Base-by-base conservation (phyloP, 1,284 basidiomycete genomes). In the Peniophora sp. region DNA sequence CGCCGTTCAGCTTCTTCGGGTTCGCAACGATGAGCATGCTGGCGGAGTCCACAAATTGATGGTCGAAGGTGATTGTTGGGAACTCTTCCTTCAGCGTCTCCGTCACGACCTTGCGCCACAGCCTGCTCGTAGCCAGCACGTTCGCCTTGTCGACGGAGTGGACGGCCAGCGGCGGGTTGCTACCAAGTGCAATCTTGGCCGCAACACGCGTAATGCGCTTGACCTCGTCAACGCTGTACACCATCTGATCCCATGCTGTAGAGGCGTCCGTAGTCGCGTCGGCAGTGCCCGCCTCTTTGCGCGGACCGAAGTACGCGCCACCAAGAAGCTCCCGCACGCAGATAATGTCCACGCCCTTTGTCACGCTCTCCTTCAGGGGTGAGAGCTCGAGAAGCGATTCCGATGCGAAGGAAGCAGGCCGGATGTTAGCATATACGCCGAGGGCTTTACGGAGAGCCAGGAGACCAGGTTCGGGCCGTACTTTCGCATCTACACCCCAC, bases 131-230 rank as follows among this genome's bases (percentile, higher is more conserved):
- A 38, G 97, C 97, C 49, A 99, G 82, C 25, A 99, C 97, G 67
- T 99, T 99, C 52, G 97, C 97, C 73, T 99, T 99, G 78, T 99
- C 97, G 68, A 99, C 81, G 2, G 92, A 96, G 69, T 94, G 91
- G 54, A 99, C 85, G 45, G 83, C 78, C 46, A 96, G 78, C 17
- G 96, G 93, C 2, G 97, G 97, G 64, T 89, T 78, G 14, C 83
- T 72, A 49, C 85, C 76, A 50, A 94, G 71, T 1, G 97, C 95
- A 57, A 99, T 90, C 69, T 93, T 88, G 35, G 91, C 94, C 9
- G 96, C 97, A 43, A 99, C 93, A 24, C 93, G 85, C 5, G 96
- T 96, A 63, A 99, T 99, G 49, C 97, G 81, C 69, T 97, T 79
- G 44, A 99, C 88, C 67, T 99, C 97, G 16, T 78, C 65, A 39